These are phyloP conservation scores for Rhodotorula sp. DNA, from an alignment of 1,284 basidiomycete species.

Conservation along the genomic window DNA sequence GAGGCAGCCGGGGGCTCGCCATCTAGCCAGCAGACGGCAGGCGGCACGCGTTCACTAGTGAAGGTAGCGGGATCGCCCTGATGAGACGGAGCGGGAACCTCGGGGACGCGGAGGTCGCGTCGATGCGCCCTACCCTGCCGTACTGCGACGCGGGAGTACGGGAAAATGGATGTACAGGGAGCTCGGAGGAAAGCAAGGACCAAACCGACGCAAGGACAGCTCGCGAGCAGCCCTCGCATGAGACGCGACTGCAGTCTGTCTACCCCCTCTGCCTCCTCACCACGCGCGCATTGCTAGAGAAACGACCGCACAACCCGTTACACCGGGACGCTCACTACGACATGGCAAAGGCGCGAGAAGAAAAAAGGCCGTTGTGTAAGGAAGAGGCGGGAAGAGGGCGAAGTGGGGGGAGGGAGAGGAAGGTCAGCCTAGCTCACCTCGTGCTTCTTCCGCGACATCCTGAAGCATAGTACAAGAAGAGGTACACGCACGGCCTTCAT, in stretches of 20 bases:
- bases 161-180: no score
- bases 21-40: constrained; percentile 1
- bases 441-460: not conserved
- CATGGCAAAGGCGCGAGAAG: not conserved
- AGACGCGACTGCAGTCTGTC: not conserved
- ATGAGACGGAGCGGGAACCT: not conserved
- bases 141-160: no score
- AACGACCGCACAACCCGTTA: not conserved
- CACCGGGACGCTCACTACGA: not conserved
- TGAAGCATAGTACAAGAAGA: not conserved
- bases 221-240: no score
- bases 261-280: not conserved
- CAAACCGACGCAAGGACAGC: no score
- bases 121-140: no score
- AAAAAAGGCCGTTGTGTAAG: not conserved
- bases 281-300: not conserved
- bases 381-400: not conserved
- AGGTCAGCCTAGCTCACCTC: not conserved
- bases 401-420: not conserved
- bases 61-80: not conserved
- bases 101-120: no score
- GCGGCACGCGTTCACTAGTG: not conserved
- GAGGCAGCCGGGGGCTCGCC: not conserved
- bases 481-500: constrained; percentile 40
- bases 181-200: no score